Base-by-base conservation (phyloP, 148 eudicot genomes). In the Dysphania ambrosioides region DNA sequence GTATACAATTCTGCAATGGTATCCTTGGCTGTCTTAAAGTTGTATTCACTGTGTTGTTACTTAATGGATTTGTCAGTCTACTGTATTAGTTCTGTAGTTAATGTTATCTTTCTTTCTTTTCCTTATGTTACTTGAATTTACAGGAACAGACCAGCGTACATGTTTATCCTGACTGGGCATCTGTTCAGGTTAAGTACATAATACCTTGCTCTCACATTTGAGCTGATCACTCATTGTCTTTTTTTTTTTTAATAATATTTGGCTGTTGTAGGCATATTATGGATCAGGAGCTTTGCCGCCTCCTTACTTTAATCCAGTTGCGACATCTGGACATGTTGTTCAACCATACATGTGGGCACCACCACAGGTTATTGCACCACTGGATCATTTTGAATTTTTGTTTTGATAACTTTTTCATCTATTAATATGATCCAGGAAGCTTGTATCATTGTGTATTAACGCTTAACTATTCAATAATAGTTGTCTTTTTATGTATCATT, bases 121-220 rank as follows among this genome's bases (percentile, higher is more conserved):
- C 27, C 23, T 69, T 5, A 4, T 1, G 44, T 35, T 34, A 31
- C 79, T 77, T 73, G 23, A 56, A 68, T 68, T 82, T 72, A 60
- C 86, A 88, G 87, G 89, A 84, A 60, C 86, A 79, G 61, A 79
- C 78, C 68, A 79, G 66, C 61, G 80, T 77, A 47, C 86, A 88
- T 77, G 83, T 81, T 29, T 82, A 78, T 79, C 89, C 87, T 72
- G 87, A 86, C 72, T 88, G 88, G 91, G 85, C 83, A 66, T 78
- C 87, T 77, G 85, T 82, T 23, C 91, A 88, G 87, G 91, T 87
- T 60, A 66, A n/a, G n/a, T n/a, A n/a, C n/a, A n/a, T n/a, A n/a
- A n/a, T n/a, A n/a, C n/a, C n/a, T n/a, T n/a, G n/a, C n/a, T n/a
- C n/a, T n/a, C n/a, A n/a, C n/a, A n/a, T n/a, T n/a, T n/a, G n/a